Conservation (phyloP, 345 rosid genomes). For the Ceriops tagal region DNA sequence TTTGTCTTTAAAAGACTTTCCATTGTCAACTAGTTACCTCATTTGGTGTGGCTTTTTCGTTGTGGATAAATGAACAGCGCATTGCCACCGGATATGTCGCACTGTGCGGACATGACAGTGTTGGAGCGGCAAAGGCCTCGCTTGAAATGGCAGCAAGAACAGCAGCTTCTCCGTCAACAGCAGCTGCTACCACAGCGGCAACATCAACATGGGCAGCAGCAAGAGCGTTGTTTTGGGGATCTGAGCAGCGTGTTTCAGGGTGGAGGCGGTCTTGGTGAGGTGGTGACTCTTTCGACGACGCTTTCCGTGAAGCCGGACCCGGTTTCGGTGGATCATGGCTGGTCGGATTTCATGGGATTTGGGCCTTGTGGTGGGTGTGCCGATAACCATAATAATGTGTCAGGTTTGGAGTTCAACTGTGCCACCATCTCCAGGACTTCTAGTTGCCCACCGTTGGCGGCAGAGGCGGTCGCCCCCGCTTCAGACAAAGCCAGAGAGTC, state of each 20-base stretch:
- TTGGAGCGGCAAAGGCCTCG: constrained; percentile 60
- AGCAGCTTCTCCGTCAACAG: constrained; percentile 19
- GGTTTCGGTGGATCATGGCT: constrained; percentile 31
- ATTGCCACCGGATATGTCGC: constrained; percentile 32
- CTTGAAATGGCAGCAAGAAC: constrained; percentile 38
- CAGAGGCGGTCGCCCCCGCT: constrained; percentile 15
- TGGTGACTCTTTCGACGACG: constrained; percentile 18
- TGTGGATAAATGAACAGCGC: constrained; percentile 32
- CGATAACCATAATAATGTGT: constrained; percentile 15
- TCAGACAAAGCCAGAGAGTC: constrained; percentile 23
- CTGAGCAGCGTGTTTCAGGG: constrained; percentile 36
- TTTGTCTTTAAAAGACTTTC: too few species aligned
- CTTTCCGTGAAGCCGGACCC: constrained; percentile 45
- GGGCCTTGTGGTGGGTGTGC: constrained; percentile 36
- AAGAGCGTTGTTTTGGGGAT: constrained; percentile 30
- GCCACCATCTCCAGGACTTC: constrained; percentile 36
- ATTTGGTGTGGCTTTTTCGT: neutral
- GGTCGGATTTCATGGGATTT: constrained; percentile 30
- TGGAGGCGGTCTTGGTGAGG: constrained; percentile 29
- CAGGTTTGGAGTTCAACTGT: constrained; percentile 31
- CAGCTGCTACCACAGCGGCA: neutral
- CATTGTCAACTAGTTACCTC: too few species aligned
- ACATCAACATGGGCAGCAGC: constrained; percentile 6
- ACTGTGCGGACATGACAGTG: constrained; percentile 55
- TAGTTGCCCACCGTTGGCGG: constrained; percentile 43